A percentile compares a stretch with the other conserved stretches of the same genome.
Evolutionary conservation across 306 rosid genomes (phyloP).

Genomic region (Adenanthera pavonina): DNA sequence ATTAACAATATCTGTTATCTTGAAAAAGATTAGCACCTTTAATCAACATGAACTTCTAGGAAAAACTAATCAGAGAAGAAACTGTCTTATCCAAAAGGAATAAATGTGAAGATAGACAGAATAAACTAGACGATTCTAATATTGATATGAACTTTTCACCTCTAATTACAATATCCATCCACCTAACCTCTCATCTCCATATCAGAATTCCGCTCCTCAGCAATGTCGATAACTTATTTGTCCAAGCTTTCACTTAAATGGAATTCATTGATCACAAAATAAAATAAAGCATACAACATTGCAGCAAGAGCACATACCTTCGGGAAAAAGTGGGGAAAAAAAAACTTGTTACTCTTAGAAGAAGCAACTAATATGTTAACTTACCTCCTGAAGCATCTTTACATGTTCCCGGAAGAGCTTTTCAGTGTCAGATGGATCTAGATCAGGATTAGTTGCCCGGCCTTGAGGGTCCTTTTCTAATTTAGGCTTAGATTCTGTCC

Average conservation of each 20-base stretch:
- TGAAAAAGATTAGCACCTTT: not conserved
- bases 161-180: not conserved
- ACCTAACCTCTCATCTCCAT: not conserved
- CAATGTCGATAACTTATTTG: not conserved
- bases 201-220: not conserved
- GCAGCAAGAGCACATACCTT: not conserved
- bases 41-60: not conserved
- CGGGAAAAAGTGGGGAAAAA: too few relatives aligned
- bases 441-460: constrained; percentile 80
- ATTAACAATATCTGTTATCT: not conserved
- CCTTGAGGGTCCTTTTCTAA: constrained; percentile 91
- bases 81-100: not conserved
- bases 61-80: not conserved
- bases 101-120: not conserved
- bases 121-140: not conserved
- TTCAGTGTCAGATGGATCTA: constrained; percentile 80
- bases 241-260: not conserved
- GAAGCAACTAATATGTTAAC: constrained; percentile 30
- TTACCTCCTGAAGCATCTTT: constrained; percentile 93
- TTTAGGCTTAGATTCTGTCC: constrained; percentile 85
- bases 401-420: constrained; percentile 87
- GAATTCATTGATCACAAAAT: not conserved
- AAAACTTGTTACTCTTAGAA: not conserved
- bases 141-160: not conserved
- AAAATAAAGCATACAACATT: not conserved